Evolutionary conservation across 2,329 filamentous ascomycete genomes (phyloP).

Genomic region (Hypoxylon rubiginosum): DNA sequence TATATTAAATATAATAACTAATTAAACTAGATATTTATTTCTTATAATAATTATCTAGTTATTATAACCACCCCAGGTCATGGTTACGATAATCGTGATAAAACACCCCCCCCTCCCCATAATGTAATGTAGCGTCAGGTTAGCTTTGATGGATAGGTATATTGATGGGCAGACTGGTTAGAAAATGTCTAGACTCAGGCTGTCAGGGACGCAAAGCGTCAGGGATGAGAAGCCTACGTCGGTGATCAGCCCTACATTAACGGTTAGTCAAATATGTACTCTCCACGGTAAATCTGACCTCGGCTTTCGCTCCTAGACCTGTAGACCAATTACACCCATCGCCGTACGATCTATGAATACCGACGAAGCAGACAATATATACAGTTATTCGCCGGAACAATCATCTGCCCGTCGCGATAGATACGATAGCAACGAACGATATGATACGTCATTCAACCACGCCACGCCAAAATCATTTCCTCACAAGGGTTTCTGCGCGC

Average conservation of each 20-base stretch:
- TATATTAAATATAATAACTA: too few relatives aligned
- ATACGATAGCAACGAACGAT: neutral
- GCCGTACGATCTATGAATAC: neutral
- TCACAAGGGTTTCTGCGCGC: neutral
- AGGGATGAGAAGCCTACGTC: neutral
- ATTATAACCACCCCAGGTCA: too few relatives aligned
- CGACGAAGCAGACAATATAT: neutral
- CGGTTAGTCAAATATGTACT: neutral
- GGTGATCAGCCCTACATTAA: slow-evolving; percentile 2
- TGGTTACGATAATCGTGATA: too few relatives aligned
- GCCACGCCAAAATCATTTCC: too few relatives aligned
- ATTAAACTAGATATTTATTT: too few relatives aligned
- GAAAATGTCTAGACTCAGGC: neutral
- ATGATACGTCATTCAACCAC: neutral
- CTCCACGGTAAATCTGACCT: neutral
- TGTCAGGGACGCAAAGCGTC: neutral
- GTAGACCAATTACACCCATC: neutral
- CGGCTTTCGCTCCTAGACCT: neutral
- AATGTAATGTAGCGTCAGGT: neutral
- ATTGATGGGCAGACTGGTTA: neutral
- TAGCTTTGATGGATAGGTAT: neutral
- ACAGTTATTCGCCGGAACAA: too few relatives aligned
- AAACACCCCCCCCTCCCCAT: too few relatives aligned
- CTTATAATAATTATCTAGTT: too few relatives aligned
- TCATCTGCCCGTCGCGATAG: neutral